phyloP scores from a whole-genome alignment of 2,329 filamentous ascomycete genomes.

The Plenodomus biglobosus region DNA sequence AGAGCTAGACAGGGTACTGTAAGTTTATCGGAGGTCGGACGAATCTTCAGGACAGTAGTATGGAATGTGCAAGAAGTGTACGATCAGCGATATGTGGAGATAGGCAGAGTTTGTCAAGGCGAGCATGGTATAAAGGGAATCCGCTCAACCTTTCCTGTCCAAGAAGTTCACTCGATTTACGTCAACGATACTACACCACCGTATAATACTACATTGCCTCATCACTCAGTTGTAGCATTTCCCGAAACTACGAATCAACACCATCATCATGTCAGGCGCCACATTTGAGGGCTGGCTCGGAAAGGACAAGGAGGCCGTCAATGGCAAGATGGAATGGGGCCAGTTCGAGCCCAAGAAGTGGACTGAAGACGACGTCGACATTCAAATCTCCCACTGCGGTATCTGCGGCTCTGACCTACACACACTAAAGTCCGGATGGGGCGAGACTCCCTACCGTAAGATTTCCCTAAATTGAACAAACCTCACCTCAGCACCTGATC shows the following conservation, averaged over 20 bases:
- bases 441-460: constrained; percentile 26
- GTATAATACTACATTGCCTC: too few relatives aligned
- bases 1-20: too few relatives aligned
- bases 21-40: not conserved
- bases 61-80: not conserved
- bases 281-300: constrained; percentile 60
- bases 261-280: constrained; percentile 20
- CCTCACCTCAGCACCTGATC: not conserved
- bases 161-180: too few relatives aligned
- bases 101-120: constrained; percentile 4
- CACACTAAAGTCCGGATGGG: constrained; percentile 45
- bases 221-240: not conserved
- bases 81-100: constrained; percentile 5
- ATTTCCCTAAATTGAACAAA: not conserved
- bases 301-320: constrained; percentile 49
- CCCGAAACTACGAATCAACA: not conserved
- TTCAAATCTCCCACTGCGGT: constrained; percentile 46
- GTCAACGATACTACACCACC: not conserved
- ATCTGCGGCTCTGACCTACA: constrained; percentile 43
- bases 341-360: constrained; percentile 48
- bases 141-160: too few relatives aligned
- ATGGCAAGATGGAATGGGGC: constrained; percentile 60
- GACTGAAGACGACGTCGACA: constrained; percentile 67
- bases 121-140: constrained; percentile 1
- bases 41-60: not conserved